Base-by-base conservation (phyloP, 805 yeast species). In the Pichia kluyveri region DNA sequence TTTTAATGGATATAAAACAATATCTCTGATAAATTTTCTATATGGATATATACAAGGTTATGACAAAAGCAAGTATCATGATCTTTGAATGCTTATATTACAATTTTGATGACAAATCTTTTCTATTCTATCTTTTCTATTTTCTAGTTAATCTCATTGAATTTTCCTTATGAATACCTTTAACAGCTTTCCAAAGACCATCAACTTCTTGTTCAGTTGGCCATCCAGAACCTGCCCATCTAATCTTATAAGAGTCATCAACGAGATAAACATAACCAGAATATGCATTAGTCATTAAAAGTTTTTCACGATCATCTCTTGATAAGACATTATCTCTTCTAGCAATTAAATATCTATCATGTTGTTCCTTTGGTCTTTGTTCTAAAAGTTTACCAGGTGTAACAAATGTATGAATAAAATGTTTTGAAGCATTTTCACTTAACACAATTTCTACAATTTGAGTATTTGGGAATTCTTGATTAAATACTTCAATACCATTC, bases 161-260 rank as follows among this genome's bases (percentile, higher is more conserved):
- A 28, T 47, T 46, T 54, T 82, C 90, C 49, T 65, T 73, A 51
- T 74, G 75, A 30, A 86, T 58, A 0, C 85, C 84, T 28, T 67
- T 67, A 1, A 84, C 81, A 36, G 82, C 75, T 56, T 77, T 79
- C 86, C 89, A 83, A 48, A 86, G 63, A 15, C 77, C 67, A 17
- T 69, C 69, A 43, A 69, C 67, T 55, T 93, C 99, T 34, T 75
- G 74, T n/a, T 74, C 79, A 15, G 73, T 72, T 1, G 96, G 83
- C 38, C 75, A 77, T 2, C 98, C 99, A 56, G 95, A 79, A 5
- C 88, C 86, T 26, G 88, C 89, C 98, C 98, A 91, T 56, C 98
- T 72, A 46, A 93, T 83, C 57, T 76, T 82, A 45, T 83, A 82
- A 14, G 79, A 69, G 15, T 70, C 71, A 60, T 93, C 99, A 36